Base-by-base conservation (phyloP, 164 flowering plant genomes). In the Vitis labrusca region DNA sequence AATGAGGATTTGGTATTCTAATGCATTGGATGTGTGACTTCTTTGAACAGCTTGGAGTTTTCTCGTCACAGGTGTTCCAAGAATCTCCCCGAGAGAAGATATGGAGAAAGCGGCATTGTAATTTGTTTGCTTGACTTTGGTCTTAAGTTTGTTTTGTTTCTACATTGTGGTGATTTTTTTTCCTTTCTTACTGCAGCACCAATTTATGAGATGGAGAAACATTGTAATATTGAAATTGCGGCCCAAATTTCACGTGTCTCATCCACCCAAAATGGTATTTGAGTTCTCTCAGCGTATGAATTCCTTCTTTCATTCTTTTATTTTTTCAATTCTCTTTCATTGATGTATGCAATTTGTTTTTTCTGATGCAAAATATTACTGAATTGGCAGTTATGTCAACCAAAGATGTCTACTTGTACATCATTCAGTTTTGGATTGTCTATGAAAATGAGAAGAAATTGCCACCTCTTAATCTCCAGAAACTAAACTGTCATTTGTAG, bases 31-130 rank as follows among this genome's bases (percentile, higher is more conserved):
- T 68, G 55, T 61, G 5, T 72, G 68, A 58, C 54, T 66, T 71
- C 59, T 72, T 76, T 73, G 79, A 72, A 71, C 94, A 95, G 99
- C 93, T 95, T 76, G 98, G 99, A 83, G 89, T 88, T 74, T 95
- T 95, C 84, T 95, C 99, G 51, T 90, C 98, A 77, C 99, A 93
- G 82, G 91, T 95, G 60, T 91, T 95, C 78, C 98, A 93, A 79
- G 96, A 89, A 69, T 86, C 98, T 74, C 77, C 91, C 12, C 87
- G 87, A 68, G 93, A 88, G 27, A 89, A 85, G 76, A 82, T 84
- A 57, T 76, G 86, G 88, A 86, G 81, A 78, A 85, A 80, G 71
- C 90, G 83, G 75, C 83, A 84, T 54, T 88, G 99, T 95, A 87
- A 83, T 49, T 59, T 50, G 1, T 60, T 74, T 63, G 2, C 52